phyloP scores from a whole-genome alignment of 768 basidiomycete genomes.

The Phylloporus rhodoxanthus region DNA sequence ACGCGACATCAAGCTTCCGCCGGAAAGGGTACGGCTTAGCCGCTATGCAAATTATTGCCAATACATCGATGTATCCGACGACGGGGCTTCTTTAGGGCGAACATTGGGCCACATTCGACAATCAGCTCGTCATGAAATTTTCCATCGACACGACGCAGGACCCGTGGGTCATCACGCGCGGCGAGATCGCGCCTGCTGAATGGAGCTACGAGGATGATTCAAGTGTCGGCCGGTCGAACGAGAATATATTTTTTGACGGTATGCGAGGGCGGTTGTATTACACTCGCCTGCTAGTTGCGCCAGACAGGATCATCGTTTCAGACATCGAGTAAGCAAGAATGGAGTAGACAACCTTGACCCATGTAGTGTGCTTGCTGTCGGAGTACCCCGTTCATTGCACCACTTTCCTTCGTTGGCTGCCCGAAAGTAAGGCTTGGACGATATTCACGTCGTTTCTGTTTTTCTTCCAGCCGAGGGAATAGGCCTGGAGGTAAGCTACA shows the following conservation, averaged over 20 bases:
- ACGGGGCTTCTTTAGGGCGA: neutral
- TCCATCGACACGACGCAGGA: conserved; percentile 3
- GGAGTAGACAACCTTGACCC: too few relatives aligned
- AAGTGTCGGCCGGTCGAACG: neutral
- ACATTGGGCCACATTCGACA: neutral
- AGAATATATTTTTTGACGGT: neutral
- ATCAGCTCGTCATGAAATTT: conserved; percentile 1
- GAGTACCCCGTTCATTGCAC: too few relatives aligned
- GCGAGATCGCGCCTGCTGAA: neutral
- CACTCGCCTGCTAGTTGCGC: neutral
- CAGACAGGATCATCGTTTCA: neutral
- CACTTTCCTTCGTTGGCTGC: too few relatives aligned
- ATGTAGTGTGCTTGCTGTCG: too few relatives aligned
- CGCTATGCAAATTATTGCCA: too few relatives aligned
- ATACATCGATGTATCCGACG: neutral
- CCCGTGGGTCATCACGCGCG: neutral
- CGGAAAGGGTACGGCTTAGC: neutral
- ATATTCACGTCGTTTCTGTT: too few relatives aligned
- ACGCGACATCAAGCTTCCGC: neutral
- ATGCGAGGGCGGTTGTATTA: neutral
- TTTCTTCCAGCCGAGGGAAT: too few relatives aligned
- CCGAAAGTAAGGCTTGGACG: too few relatives aligned
- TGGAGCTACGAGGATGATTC: neutral
- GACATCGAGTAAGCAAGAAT: neutral
- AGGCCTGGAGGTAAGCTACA: too few relatives aligned